Conservation (phyloP, 352 stramenopile genomes). For the Phytopythium mirpurense region DNA sequence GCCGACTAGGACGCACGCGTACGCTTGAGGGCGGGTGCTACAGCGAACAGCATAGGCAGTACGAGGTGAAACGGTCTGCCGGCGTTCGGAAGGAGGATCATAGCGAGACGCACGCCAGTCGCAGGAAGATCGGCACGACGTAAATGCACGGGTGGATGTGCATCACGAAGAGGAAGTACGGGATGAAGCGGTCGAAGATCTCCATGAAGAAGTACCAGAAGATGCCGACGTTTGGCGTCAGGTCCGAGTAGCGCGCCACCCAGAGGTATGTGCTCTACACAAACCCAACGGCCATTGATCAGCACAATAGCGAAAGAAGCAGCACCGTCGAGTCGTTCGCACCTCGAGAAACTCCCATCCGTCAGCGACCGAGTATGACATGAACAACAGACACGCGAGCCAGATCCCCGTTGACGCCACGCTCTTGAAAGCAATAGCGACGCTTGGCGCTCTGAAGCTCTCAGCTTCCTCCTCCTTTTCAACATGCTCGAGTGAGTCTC, state of each 20-base stretch:
- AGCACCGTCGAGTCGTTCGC: neutral
- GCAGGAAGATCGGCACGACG: conserved; percentile 69
- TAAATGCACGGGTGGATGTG: conserved; percentile 81
- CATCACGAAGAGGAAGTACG: conserved; percentile 80
- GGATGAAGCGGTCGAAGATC: conserved; percentile 82
- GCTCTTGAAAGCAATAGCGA: conserved; percentile 12
- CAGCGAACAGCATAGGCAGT: neutral
- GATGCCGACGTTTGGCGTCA: conserved; percentile 81
- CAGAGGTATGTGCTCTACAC: conserved; percentile 74
- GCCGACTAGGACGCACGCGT: conserved; percentile 56
- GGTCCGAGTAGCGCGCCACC: conserved; percentile 70
- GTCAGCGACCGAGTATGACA: conserved; percentile 50
- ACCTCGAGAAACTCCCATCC: conserved; percentile 66
- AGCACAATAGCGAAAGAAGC: conserved; percentile 2
- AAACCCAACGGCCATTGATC: neutral
- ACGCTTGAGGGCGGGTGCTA: conserved; percentile 68
- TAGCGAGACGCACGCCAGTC: conserved; percentile 43
- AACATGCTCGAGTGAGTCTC: neutral
- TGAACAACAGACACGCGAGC: conserved; percentile 33
- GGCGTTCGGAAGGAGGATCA: neutral
- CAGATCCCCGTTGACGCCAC: conserved; percentile 17
- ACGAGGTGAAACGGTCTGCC: neutral
- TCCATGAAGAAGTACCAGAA: conserved; percentile 91
- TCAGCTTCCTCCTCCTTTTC: neutral
- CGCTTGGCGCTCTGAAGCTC: neutral